Evolutionary conservation across 2,329 filamentous ascomycete genomes (phyloP).

Genomic region (Pseudogymnoascus sp.): DNA sequence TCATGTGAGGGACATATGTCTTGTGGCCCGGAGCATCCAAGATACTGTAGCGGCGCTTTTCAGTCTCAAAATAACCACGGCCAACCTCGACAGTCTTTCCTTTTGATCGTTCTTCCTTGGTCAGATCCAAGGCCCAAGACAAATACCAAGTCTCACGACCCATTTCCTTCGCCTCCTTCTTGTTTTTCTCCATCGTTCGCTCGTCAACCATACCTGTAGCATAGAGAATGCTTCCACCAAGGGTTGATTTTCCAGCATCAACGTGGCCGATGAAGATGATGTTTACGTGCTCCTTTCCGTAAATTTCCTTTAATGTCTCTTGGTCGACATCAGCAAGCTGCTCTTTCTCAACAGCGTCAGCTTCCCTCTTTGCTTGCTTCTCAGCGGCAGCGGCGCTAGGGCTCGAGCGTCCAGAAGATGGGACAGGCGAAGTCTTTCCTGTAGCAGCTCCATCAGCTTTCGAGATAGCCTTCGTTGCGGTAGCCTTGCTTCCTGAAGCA

Average conservation of each 20-base stretch:
- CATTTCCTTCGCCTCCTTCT: conserved; percentile 89
- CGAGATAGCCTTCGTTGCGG: conserved; percentile 81
- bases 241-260: conserved; percentile 93
- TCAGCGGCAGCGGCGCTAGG: conserved; percentile 54
- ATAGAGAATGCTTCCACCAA: conserved; percentile 89
- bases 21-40: conserved; percentile 96
- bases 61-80: conserved; percentile 91
- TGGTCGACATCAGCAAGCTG: conserved; percentile 67
- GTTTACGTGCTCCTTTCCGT: conserved; percentile 88
- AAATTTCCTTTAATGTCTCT: conserved; percentile 84
- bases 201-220: conserved; percentile 99
- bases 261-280: conserved; percentile 98
- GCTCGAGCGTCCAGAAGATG: conserved; percentile 77
- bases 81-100: conserved; percentile 98
- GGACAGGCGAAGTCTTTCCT: conserved; percentile 71
- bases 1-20: conserved; percentile 97
- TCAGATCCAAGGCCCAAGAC: conserved; percentile 95
- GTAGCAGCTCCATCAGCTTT: conserved; percentile 60
- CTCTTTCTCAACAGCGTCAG: conserved; percentile 72
- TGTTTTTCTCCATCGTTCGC: conserved; percentile 96
- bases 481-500: conserved; percentile 70
- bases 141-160: conserved; percentile 98
- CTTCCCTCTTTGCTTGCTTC: conserved; percentile 51
- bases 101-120: conserved; percentile 90
- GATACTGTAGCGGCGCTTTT: conserved; percentile 93